Evolutionary conservation across 2,329 filamentous ascomycete species (phyloP).

Genomic region (Sphaceloma murrayae): DNA sequence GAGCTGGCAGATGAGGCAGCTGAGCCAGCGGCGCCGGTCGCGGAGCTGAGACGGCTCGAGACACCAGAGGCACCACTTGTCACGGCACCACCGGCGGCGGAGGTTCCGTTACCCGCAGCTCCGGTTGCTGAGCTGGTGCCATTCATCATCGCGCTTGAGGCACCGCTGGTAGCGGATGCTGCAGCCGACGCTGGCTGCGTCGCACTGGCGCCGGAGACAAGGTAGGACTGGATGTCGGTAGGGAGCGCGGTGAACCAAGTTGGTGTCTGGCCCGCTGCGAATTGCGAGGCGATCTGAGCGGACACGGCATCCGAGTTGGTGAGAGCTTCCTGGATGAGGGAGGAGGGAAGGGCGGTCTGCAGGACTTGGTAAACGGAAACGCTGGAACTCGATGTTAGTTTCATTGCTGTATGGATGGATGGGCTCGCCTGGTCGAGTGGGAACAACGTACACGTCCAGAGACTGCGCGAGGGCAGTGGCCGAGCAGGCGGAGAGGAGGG

Average conservation of each 20-base stretch:
- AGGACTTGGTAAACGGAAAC: conserved; percentile 36
- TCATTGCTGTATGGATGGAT: too few species aligned
- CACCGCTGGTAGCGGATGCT: conserved; percentile 20
- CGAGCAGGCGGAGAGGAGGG: conserved; percentile 22
- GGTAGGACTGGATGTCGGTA: conserved; percentile 35
- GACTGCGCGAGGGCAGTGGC: conserved; percentile 22
- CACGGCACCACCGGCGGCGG: background rate
- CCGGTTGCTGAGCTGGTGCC: conserved; percentile 15
- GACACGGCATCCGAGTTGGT: conserved; percentile 36
- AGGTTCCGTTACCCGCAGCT: conserved; percentile 13
- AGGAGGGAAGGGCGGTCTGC: conserved; percentile 37
- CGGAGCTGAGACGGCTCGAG: conserved; percentile 13
- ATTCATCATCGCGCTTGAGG: conserved; percentile 16
- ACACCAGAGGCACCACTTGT: conserved; percentile 7
- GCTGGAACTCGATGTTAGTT: too few species aligned
- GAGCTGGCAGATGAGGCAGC: too few species aligned
- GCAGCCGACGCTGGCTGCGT: conserved; percentile 19
- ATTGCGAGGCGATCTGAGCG: conserved; percentile 34
- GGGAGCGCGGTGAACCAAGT: conserved; percentile 39
- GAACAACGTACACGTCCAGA: conserved; percentile 9
- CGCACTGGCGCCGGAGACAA: conserved; percentile 26
- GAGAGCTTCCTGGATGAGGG: conserved; percentile 32
- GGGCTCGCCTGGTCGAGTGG: too few species aligned
- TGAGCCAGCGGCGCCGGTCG: conserved; percentile 16
- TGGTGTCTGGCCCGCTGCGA: conserved; percentile 36